A percentile compares a stretch with the other conserved stretches of the same genome.
Evolutionary conservation across 805 yeast species (phyloP).

Genomic region (Starmerella floris): DNA sequence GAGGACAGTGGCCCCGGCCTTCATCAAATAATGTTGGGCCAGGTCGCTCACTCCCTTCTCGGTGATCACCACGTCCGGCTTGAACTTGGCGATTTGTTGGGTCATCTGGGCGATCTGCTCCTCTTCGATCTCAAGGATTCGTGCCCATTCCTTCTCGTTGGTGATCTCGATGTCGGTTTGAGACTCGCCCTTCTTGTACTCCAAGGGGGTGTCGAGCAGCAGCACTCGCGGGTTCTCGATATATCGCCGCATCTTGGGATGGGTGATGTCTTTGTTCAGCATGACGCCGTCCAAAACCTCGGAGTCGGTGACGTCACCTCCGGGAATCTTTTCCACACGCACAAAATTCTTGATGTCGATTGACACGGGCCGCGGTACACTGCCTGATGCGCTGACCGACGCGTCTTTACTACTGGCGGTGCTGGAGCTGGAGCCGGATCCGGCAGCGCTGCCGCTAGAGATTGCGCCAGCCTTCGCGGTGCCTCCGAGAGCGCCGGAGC

Average conservation of each 20-base stretch:
- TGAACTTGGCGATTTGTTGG: slow-evolving; percentile 66
- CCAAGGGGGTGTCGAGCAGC: slow-evolving; percentile 88
- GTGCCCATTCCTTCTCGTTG: slow-evolving; percentile 90
- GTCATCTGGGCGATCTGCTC: slow-evolving; percentile 86
- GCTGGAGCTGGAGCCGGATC: slow-evolving; percentile 24
- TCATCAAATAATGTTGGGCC: slow-evolving; percentile 90
- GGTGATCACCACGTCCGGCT: slow-evolving; percentile 89
- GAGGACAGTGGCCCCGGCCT: slow-evolving; percentile 83
- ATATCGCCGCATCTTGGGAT: slow-evolving; percentile 89
- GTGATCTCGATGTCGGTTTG: slow-evolving; percentile 96
- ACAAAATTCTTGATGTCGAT: slow-evolving; percentile 88
- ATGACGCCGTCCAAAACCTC: slow-evolving; percentile 80
- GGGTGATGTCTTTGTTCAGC: slow-evolving; percentile 94
- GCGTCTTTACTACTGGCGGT: slow-evolving; percentile 26
- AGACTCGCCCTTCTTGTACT: slow-evolving; percentile 97
- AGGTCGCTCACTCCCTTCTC: slow-evolving; percentile 97
- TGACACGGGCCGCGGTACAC: slow-evolving; percentile 39
- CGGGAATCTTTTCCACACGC: slow-evolving; percentile 91
- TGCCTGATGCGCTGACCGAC: slow-evolving; percentile 28
- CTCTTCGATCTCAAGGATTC: slow-evolving; percentile 91
- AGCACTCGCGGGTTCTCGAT: slow-evolving; percentile 82
- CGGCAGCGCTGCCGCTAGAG: neutral
- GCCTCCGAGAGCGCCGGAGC: neutral
- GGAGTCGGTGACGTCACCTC: slow-evolving; percentile 90
- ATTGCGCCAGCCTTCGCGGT: neutral